phyloP scores from a whole-genome alignment of 306 rosid species.

The Fagus sylvatica region DNA sequence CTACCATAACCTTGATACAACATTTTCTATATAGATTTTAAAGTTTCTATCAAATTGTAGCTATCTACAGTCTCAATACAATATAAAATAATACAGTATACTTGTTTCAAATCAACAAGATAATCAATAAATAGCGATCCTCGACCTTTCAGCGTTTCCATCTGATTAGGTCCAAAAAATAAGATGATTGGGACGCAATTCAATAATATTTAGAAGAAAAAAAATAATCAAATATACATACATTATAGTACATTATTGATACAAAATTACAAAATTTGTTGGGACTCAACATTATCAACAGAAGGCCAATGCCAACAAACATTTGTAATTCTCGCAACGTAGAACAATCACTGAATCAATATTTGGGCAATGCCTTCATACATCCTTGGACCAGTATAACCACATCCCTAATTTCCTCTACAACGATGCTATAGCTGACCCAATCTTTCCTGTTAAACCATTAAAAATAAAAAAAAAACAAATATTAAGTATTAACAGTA shows the following conservation, averaged over 20 bases:
- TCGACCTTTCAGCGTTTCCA: not conserved
- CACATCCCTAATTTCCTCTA: constrained; percentile 6
- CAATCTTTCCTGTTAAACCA: constrained; percentile 73
- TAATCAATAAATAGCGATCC: not conserved
- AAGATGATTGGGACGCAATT: not conserved
- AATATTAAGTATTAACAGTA: not conserved
- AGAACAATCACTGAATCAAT: not conserved
- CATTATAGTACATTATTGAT: constrained; percentile 15
- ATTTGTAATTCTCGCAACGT: not conserved
- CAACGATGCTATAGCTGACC: constrained; percentile 54
- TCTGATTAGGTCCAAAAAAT: not conserved
- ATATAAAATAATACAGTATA: not conserved
- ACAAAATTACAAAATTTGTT: constrained; percentile 37
- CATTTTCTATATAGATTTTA: not conserved
- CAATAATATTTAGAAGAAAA: not conserved
- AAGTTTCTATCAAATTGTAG: not conserved
- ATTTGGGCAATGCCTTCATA: not conserved
- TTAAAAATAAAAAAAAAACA: constrained; percentile 12
- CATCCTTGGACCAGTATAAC: constrained; percentile 12
- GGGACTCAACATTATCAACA: not conserved
- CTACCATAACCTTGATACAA: not conserved
- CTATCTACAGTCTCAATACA: not conserved
- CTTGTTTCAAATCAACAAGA: not conserved
- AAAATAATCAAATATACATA: not conserved
- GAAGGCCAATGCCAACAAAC: not conserved